Evolutionary conservation across 2,329 filamentous ascomycete species (phyloP), one percentile per base, ranked within the genome.

Genomic region (Cytospora leucostoma): DNA sequence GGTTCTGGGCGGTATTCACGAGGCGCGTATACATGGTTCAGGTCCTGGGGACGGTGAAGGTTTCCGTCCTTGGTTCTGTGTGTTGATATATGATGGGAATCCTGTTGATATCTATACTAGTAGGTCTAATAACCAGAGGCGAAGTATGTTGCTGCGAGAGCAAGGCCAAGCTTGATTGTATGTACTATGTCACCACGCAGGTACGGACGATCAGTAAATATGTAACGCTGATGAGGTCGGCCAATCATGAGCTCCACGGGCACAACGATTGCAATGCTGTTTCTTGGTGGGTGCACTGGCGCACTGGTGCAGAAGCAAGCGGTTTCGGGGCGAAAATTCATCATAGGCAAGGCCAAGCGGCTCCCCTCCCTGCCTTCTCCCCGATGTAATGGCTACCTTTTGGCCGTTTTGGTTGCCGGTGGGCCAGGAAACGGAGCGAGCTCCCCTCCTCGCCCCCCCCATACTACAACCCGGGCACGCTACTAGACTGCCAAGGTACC

Each of bases 301-400:
- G 27, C 27, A 27, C 27, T 27, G 27, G 27, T 27, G 27, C 27
- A 27, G 27, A 27, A 27, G 17, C 15, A 17, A 47, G 44, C 44
- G 44, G 44, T 47, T 47, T 47, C 44, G 44, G 44, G 44, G 44
- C 44, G 44, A 47, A 44, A 47, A 44, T 10, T 27, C 47, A 40
- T 49, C 32, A 57, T 33, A 33, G 55, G 38, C 17, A n/a, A 47
- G 54, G 21, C 51, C 38, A 8, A 35, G 4, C 4, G 27, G 15
- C 38, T 21, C 38, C n/a, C 12, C 44, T 10, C n/a, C 44, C 44
- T 10, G 21, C 44, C 27, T 27, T 4, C 27, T 27, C 27, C 27
- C 27, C 27, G 2, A 27, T 3, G 27, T 27, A 27, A 27, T 27
- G 27, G 44, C 21, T 19, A 47, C 44, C 19, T 47, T 21, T 47